phyloP scores from a whole-genome alignment of 2,329 filamentous ascomycete genomes.

The Aspergillus ochraceoroseus region DNA sequence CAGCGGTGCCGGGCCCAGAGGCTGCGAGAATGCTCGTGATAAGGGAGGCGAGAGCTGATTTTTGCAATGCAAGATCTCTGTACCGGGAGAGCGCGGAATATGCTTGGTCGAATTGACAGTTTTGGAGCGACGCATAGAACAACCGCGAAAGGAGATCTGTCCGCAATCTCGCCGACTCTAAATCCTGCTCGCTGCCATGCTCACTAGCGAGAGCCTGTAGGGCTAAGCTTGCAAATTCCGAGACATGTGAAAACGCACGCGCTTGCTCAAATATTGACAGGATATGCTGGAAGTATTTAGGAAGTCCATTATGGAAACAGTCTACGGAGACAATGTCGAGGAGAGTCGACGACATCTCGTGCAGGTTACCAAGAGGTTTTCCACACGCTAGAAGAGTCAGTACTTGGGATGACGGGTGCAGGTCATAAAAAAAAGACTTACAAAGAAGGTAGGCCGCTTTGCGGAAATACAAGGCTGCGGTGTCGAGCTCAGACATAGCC shows the following conservation, averaged over 20 bases:
- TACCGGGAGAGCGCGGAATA: slow-evolving; percentile 74
- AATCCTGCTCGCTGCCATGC: slow-evolving; percentile 30
- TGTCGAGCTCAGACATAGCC: slow-evolving; percentile 65
- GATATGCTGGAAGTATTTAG: slow-evolving; percentile 83
- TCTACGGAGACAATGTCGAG: slow-evolving; percentile 70
- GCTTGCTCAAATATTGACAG: slow-evolving; percentile 73
- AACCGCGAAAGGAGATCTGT: slow-evolving; percentile 75
- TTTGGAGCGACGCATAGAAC: slow-evolving; percentile 75
- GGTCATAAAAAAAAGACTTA: slow-evolving; percentile 47
- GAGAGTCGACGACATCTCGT: slow-evolving; percentile 54
- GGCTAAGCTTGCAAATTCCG: slow-evolving; percentile 74
- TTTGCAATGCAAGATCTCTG: slow-evolving; percentile 65
- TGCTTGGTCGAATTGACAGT: slow-evolving; percentile 73
- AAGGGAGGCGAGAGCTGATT: slow-evolving; percentile 65
- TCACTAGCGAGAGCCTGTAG: slow-evolving; percentile 56
- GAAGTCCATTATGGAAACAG: slow-evolving; percentile 65
- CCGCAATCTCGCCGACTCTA: slow-evolving; percentile 45
- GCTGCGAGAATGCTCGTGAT: slow-evolving; percentile 45
- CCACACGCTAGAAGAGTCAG: slow-evolving; percentile 38
- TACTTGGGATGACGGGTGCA: background rate
- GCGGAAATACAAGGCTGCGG: slow-evolving; percentile 70
- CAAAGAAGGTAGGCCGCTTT: slow-evolving; percentile 78
- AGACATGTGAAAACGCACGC: slow-evolving; percentile 71
- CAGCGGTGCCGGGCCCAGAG: slow-evolving; percentile 37
- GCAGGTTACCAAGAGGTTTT: slow-evolving; percentile 43